phyloP scores from a whole-genome alignment of 139 green algal genomes.

The Yamagishiella unicocca region DNA sequence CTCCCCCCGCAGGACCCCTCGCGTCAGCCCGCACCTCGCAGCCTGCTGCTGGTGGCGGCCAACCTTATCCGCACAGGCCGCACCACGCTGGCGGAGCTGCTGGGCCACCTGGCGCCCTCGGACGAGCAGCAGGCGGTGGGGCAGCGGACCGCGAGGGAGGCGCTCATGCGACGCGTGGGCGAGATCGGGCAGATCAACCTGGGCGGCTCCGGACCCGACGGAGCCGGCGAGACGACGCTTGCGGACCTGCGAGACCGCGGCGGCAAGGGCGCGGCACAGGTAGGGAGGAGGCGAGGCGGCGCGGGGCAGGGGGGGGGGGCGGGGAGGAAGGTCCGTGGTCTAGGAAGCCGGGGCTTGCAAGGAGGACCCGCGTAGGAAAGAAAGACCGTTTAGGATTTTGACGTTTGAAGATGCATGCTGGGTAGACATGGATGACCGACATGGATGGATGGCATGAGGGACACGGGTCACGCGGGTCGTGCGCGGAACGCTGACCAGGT shows the following conservation, averaged over 20 bases:
- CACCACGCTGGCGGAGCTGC: conserved; percentile 72
- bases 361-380: no score
- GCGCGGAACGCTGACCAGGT: no score
- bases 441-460: no score
- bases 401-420: no score
- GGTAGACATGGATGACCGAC: no score
- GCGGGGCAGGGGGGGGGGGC: background rate
- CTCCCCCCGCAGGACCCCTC: conserved; percentile 37
- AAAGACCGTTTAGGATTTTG: no score
- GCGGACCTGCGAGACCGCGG: background rate
- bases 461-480: no score
- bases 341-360: no score
- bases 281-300: background rate
- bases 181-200: conserved; percentile 79
- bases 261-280: background rate
- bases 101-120: conserved; percentile 71
- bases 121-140: conserved; percentile 61
- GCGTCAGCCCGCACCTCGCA: conserved; percentile 12
- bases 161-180: conserved; percentile 58
- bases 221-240: background rate
- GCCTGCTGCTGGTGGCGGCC: conserved; percentile 63
- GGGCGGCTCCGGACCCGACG: background rate
- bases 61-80: conserved; percentile 55
- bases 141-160: conserved; percentile 44
- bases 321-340: no score